Evolutionary conservation across 176 grass and related monocot species (phyloP).

Genomic region (Rhynchospora breviuscula): DNA sequence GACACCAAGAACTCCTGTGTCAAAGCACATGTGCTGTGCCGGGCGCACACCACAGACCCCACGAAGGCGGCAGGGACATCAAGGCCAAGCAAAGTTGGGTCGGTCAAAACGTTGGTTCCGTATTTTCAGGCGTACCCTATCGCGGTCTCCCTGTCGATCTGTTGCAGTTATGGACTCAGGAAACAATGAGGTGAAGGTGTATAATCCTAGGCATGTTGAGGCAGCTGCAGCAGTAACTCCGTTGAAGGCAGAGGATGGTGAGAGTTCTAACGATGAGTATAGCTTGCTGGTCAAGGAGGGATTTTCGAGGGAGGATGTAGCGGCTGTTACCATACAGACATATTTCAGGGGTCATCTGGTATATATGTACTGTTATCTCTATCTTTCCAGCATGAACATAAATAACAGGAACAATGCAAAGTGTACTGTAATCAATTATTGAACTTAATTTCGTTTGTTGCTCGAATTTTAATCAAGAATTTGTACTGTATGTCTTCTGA

Average conservation of each 20-base stretch:
- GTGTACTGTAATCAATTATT: background rate
- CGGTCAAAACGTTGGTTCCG: slow-evolving; percentile 37
- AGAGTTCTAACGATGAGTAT: slow-evolving; percentile 52
- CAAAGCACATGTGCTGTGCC: slow-evolving; percentile 35
- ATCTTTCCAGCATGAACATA: background rate
- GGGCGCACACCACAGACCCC: background rate
- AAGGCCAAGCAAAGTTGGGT: slow-evolving; percentile 22
- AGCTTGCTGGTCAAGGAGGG: slow-evolving; percentile 50
- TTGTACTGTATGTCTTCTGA: background rate
- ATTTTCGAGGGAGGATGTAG: slow-evolving; percentile 61
- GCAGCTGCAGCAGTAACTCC: slow-evolving; percentile 2
- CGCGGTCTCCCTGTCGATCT: slow-evolving; percentile 25
- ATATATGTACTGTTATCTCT: background rate
- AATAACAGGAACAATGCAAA: background rate
- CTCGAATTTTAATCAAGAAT: background rate
- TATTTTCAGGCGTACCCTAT: slow-evolving; percentile 22
- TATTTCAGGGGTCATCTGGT: slow-evolving; percentile 76
- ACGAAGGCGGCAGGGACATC: slow-evolving; percentile 11
- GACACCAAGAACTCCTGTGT: slow-evolving; percentile 45
- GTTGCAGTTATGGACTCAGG: background rate
- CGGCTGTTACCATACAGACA: slow-evolving; percentile 74
- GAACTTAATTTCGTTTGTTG: background rate
- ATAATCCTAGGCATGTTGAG: slow-evolving; percentile 29
- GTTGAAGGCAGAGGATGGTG: slow-evolving; percentile 17
- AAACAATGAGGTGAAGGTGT: slow-evolving; percentile 29